Evolutionary conservation across 768 basidiomycete species (phyloP).

Genomic region (Amanita phalloides): DNA sequence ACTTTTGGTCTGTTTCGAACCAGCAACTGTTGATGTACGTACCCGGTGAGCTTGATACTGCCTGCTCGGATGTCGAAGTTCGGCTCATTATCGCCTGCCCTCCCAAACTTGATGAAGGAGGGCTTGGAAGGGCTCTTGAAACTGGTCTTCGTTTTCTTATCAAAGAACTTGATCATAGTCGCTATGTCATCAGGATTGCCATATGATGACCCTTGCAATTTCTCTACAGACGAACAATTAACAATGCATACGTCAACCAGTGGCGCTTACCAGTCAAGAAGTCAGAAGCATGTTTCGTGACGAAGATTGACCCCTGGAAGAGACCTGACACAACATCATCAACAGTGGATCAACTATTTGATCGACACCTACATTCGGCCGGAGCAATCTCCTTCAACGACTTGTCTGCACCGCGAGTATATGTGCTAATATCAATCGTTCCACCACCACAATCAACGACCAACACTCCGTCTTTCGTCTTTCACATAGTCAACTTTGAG

Average conservation of each 20-base stretch:
- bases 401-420: neutral
- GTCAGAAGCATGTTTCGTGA: neutral
- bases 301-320: neutral
- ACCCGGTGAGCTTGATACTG: conserved; percentile 12
- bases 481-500: neutral
- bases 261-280: neutral
- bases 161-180: conserved; percentile 27
- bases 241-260: neutral
- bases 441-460: conserved; percentile 3
- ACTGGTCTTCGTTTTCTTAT: conserved; percentile 33
- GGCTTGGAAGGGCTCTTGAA: conserved; percentile 23
- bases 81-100: conserved; percentile 26
- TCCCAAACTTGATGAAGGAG: conserved; percentile 38
- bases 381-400: conserved; percentile 1
- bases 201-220: neutral
- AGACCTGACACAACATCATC: conserved; percentile 16
- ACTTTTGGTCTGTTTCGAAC: conserved; percentile 9
- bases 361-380: neutral
- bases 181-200: conserved; percentile 24
- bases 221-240: neutral
- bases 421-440: conserved; percentile 3
- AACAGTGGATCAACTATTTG: conserved; percentile 1
- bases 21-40: neutral
- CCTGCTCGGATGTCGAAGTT: conserved; percentile 31
- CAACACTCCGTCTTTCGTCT: neutral